phyloP scores from a whole-genome alignment of 192 early-diverging fungal species.

The Powellomyces hirtus region DNA sequence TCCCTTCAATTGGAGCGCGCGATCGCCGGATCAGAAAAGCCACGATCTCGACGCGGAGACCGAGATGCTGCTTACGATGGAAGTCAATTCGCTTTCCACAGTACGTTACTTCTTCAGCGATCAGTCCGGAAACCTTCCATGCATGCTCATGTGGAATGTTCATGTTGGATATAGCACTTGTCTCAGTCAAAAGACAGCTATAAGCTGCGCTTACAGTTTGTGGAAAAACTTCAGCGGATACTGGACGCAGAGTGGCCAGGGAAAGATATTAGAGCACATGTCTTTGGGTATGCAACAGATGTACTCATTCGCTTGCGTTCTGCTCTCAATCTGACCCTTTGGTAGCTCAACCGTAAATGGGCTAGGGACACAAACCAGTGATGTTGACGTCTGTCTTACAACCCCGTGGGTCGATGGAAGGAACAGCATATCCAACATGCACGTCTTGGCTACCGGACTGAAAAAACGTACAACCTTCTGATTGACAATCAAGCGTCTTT shows the following conservation, averaged over 20 bases:
- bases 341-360: constrained; percentile 82
- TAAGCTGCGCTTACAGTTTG: constrained; percentile 54
- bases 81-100: neutral
- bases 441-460: constrained; percentile 69
- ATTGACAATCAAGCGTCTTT: neutral
- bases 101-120: neutral
- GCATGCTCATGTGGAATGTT: too few relatives aligned
- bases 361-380: constrained; percentile 76
- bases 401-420: constrained; percentile 76
- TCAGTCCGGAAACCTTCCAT: too few relatives aligned
- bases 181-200: constrained; percentile 30
- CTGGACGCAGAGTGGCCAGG: constrained; percentile 80
- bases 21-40: neutral
- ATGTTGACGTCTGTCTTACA: constrained; percentile 92
- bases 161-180: too few relatives aligned
- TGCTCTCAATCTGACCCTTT: neutral
- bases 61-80: constrained; percentile 3
- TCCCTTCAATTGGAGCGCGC: neutral
- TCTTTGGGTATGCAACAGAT: constrained; percentile 91
- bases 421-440: constrained; percentile 61
- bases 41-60: neutral
- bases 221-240: constrained; percentile 78
- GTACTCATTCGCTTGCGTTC: neutral
- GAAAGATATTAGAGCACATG: constrained; percentile 70
- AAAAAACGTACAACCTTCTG: constrained; percentile 52